Evolutionary conservation across 2,329 filamentous ascomycete genomes (phyloP).

Genomic region (Escovopsis sp.): DNA sequence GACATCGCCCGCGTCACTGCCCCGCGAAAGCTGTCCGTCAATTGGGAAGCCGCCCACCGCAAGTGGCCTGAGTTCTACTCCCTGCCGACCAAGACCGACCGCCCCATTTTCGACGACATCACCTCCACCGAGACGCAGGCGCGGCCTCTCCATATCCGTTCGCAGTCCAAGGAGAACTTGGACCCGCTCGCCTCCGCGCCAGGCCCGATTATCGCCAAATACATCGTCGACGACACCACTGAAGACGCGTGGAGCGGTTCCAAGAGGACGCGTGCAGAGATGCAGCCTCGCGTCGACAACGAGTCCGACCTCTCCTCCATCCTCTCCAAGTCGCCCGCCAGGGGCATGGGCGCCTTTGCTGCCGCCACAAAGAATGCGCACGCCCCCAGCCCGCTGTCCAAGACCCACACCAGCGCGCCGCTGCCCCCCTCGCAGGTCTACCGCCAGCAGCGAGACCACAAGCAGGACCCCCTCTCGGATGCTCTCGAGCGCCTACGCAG

Average conservation of each 20-base stretch:
- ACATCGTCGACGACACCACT: constrained; percentile 28
- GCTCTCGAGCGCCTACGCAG: constrained; percentile 21
- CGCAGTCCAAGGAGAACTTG: constrained; percentile 29
- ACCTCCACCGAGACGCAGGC: constrained; percentile 15
- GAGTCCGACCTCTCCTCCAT: constrained; percentile 35
- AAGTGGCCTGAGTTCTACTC: constrained; percentile 39
- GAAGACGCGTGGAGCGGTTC: constrained; percentile 25
- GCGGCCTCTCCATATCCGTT: constrained; percentile 19
- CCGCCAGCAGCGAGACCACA: constrained; percentile 12
- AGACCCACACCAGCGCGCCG: constrained; percentile 18
- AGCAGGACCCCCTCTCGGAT: constrained; percentile 18
- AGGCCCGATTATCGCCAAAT: constrained; percentile 13
- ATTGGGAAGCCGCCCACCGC: constrained; percentile 31
- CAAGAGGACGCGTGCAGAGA: constrained; percentile 30
- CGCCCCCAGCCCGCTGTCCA: constrained; percentile 24
- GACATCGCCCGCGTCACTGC: constrained; percentile 30
- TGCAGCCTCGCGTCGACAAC: constrained; percentile 40
- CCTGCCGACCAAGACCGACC: constrained; percentile 20
- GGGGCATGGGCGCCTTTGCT: constrained; percentile 12
- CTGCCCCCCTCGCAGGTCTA: constrained; percentile 13
- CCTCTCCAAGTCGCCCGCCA: constrained; percentile 25
- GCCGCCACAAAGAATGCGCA: constrained; percentile 15
- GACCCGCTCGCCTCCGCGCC: constrained; percentile 18
- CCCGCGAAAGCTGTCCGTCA: constrained; percentile 24
- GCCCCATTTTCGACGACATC: constrained; percentile 14